Conservation (phyloP, 2,329 filamentous ascomycete genomes). For the Dothistroma pini region DNA sequence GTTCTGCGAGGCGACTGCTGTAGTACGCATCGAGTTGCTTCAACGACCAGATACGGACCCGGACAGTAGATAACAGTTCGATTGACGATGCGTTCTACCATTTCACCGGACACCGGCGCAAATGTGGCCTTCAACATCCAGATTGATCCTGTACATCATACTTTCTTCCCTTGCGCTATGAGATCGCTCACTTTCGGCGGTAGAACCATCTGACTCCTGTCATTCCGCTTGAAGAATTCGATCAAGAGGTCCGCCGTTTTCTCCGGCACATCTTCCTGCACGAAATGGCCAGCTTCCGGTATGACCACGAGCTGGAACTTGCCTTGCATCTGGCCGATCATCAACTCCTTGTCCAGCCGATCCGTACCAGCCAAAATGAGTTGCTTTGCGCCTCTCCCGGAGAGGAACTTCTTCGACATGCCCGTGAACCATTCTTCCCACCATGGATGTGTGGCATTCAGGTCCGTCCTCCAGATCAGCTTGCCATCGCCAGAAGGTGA, state of each 20-base stretch:
- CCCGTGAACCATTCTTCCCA: slow-evolving; percentile 95
- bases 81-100: too few species aligned
- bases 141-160: slow-evolving; percentile 34
- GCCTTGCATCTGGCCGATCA: slow-evolving; percentile 96
- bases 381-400: slow-evolving; percentile 76
- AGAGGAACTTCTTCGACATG: slow-evolving; percentile 82
- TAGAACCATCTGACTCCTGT: slow-evolving; percentile 76
- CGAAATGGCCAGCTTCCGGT: slow-evolving; percentile 91
- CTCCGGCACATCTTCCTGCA: slow-evolving; percentile 91
- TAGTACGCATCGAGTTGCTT: too few species aligned
- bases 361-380: slow-evolving; percentile 85
- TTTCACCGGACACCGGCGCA: too few species aligned
- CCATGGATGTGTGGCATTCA: slow-evolving; percentile 78
- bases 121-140: not conserved
- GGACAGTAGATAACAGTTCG: too few species aligned
- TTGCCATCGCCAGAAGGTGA: slow-evolving; percentile 28
- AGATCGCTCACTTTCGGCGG: slow-evolving; percentile 76
- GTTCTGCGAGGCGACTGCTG: too few species aligned
- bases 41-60: too few species aligned
- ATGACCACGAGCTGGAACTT: slow-evolving; percentile 97
- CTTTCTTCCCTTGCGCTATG: slow-evolving; percentile 49
- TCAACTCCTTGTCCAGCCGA: slow-evolving; percentile 83
- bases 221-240: slow-evolving; percentile 90
- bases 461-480: slow-evolving; percentile 84
- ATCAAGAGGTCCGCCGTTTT: slow-evolving; percentile 81